Base-by-base conservation (phyloP, 768 basidiomycete species). In the Mrakia blollopis region DNA sequence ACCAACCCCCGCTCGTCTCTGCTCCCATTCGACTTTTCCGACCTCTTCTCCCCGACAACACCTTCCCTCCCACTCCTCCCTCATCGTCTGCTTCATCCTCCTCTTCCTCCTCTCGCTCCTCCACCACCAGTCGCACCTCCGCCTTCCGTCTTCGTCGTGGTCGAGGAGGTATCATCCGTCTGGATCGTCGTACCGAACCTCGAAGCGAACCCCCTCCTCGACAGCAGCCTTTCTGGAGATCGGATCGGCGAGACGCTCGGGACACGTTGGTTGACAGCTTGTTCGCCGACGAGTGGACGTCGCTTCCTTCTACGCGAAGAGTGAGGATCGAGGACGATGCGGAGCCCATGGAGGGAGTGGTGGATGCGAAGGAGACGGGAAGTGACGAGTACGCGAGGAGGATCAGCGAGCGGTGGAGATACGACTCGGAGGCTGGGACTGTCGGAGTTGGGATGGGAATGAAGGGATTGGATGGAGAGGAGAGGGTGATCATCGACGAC, bases 161-260 rank as follows among this genome's bases (percentile, higher is more conserved):
- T 0, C 91, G 96, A 74, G 92, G 91, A 47, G 95, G 95, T 5
- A 88, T 92, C 39, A 82, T 90, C 21, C 85, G 89, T 79, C 80
- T 96, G 25, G 94, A 97, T 84, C 88, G 96, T 69, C 88, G 90
- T 6, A 39, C 75, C 35, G 65, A 50, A 60, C 75, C 57, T 62
- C 68, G 57, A 32, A 52, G 68, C 67, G 65, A 30, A 23, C 75
- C 75, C 41, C 37, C 68, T n/a, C 68, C 57, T 63, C 73, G 62
- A 47, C 73, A 60, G 21, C 37, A 35, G 37, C 32, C 63, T 37
- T 60, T 35, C 2, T 60, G 71, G 71, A 47, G 52, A 14, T 32
- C 14, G 32, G 71, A 57, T 28, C 52, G 25, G 14, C 47, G 54
- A 30, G 71, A 72, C 47, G 23, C 35, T 16, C 47, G 71, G 10